Evolutionary conservation across 305 asterid genomes (phyloP), one percentile per base, ranked within the genome.

Genomic region (Fraxinus dipetala): DNA sequence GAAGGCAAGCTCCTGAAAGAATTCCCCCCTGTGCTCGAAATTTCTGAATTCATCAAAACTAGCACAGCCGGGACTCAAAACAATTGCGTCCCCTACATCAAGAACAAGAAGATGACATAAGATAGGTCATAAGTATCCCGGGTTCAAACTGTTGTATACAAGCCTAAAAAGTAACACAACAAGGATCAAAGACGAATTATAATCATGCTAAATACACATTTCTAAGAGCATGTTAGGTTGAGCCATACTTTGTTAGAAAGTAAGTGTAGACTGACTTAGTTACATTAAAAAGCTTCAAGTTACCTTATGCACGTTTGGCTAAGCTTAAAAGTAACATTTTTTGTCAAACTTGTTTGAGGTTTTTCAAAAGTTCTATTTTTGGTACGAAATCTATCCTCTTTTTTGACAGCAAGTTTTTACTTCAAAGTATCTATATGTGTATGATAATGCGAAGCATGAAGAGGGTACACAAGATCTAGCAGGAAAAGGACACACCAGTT

Each of bases 41-140:
- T 85, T 85, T 45, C 63, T 81, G 82, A 85, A 88, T 86, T 84
- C 89, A 22, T 88, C 90, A 65, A 88, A 88, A 65, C 89, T 88
- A 40, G 90, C 90, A 80, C 90, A 84, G 30, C 74, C 86, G 65
- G 89, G 89, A 61, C 89, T 85, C 74, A 82, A 77, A 69, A 85
- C 77, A 78, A 88, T 85, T n/a, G 86, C 78, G n/a, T 84, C 90
- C 22, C 89, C 89, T 87, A 18, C 83, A 70, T 48, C 24, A 13
- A 24, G 30, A 20, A 75, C 14, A 40, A 38, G 3, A 75, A 74
- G 65, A 56, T 56, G 65, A n/a, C 26, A 18, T 18, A 54, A 54
- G 24, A n/a, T 54, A n/a, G 65, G 59, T 48, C 20, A 1, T 14
- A 4, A 16, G 65, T 20, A 54, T 54, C 26, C 26, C 3, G 20